Evolutionary conservation across 805 yeast species (phyloP).

Genomic region (Schwanniomyces vanrijiae): DNA sequence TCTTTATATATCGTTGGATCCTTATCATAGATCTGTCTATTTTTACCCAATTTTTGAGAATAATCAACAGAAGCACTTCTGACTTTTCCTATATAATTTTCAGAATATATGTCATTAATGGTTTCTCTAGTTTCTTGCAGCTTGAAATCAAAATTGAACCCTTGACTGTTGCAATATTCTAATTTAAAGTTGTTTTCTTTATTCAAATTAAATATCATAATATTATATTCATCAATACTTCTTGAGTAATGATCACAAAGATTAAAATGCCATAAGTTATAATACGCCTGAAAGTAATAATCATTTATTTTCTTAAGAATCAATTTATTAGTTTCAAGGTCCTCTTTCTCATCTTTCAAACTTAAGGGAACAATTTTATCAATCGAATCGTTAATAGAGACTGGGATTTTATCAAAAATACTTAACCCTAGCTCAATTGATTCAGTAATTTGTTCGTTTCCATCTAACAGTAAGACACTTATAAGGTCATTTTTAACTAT

Average conservation of each 20-base stretch:
- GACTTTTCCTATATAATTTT: not conserved
- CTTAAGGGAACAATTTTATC: constrained; percentile 45
- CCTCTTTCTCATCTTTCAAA: constrained; percentile 24
- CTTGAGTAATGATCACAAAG: constrained; percentile 51
- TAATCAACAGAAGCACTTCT: constrained; percentile 6
- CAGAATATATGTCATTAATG: not conserved
- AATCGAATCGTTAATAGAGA: constrained; percentile 35
- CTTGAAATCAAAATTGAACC: constrained; percentile 63
- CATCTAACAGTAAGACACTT: constrained; percentile 37
- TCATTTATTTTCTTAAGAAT: constrained; percentile 56
- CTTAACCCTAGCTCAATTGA: constrained; percentile 56
- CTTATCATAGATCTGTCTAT: constrained; percentile 1
- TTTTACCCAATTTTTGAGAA: constrained; percentile 7
- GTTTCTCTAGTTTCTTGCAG: constrained; percentile 11
- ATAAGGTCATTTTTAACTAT: constrained; percentile 55
- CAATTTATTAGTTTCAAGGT: constrained; percentile 30
- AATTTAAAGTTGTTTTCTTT: constrained; percentile 48
- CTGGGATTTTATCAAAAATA: constrained; percentile 63
- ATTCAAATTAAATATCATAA: constrained; percentile 42
- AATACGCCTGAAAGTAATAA: constrained; percentile 61
- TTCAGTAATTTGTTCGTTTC: constrained; percentile 30
- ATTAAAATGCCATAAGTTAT: constrained; percentile 76
- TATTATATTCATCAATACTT: constrained; percentile 34
- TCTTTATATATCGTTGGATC: not conserved
- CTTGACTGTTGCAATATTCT: constrained; percentile 51